Percentiles rank a stretch among this genome's conserved stretches.
phyloP scores from a whole-genome alignment of 2,329 filamentous ascomycete species.

The Colletotrichum tropicicola region DNA sequence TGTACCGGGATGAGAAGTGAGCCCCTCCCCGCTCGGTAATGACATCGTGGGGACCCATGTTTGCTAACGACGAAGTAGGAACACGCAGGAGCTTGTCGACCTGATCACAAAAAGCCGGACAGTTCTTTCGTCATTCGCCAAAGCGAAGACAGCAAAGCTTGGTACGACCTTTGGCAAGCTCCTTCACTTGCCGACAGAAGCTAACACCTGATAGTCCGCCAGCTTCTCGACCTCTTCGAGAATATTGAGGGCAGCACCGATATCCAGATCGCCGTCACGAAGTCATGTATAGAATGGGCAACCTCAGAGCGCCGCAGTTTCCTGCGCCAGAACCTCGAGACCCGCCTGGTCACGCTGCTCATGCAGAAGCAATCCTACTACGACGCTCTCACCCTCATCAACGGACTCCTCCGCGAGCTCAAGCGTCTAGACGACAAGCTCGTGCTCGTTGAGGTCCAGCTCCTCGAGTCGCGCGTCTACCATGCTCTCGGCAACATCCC shows the following conservation, averaged over 20 bases:
- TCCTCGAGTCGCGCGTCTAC: slow-evolving; percentile 96
- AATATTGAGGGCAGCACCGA: slow-evolving; percentile 95
- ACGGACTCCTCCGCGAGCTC: slow-evolving; percentile 92
- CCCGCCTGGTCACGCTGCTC: slow-evolving; percentile 89
- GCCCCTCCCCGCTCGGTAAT: slow-evolving; percentile 41
- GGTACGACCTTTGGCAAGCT: slow-evolving; percentile 73
- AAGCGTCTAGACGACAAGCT: slow-evolving; percentile 99
- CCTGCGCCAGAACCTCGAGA: slow-evolving; percentile 95
- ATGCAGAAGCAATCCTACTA: slow-evolving; percentile 99
- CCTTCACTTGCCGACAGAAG: not conserved
- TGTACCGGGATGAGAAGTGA: slow-evolving; percentile 89
- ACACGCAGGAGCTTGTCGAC: slow-evolving; percentile 84
- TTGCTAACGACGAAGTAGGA: slow-evolving; percentile 56
- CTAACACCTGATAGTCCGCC: slow-evolving; percentile 74
- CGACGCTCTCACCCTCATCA: slow-evolving; percentile 95
- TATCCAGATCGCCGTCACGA: slow-evolving; percentile 92
- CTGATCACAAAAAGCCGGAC: slow-evolving; percentile 90
- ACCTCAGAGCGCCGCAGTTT: slow-evolving; percentile 94
- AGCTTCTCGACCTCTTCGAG: slow-evolving; percentile 94
- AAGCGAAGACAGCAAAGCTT: slow-evolving; percentile 98
- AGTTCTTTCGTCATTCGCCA: slow-evolving; percentile 94
- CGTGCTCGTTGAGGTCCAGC: slow-evolving; percentile 95
- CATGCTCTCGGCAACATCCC: slow-evolving; percentile 96
- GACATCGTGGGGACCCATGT: slow-evolving; percentile 31
- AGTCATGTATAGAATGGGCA: slow-evolving; percentile 99